Conservation (phyloP, 176 grass and related monocot genomes). For the Pharus latifolius region DNA sequence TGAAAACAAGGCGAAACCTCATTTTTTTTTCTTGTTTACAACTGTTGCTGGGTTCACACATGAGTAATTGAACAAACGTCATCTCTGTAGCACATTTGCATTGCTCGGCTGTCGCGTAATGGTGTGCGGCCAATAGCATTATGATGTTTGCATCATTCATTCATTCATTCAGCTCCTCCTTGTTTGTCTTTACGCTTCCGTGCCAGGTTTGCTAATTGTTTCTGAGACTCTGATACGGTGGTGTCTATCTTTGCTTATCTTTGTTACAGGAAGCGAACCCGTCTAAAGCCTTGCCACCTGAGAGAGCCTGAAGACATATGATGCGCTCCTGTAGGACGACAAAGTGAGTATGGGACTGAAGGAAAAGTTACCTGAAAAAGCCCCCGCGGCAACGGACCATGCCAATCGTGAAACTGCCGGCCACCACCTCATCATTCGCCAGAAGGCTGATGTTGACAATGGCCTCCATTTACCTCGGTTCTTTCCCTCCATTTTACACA, state of each 20-base stretch:
- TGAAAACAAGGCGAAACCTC: background rate
- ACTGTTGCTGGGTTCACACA: background rate
- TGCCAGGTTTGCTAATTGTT: too few species aligned
- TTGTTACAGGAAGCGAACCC: background rate
- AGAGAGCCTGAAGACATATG: background rate
- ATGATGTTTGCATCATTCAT: background rate
- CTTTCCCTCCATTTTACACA: too few species aligned
- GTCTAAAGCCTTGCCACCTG: slow-evolving; percentile 14
- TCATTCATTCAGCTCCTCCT: background rate
- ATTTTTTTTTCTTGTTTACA: background rate
- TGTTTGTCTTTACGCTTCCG: background rate
- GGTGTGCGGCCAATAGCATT: background rate
- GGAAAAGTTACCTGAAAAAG: too few species aligned
- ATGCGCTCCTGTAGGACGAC: too few species aligned
- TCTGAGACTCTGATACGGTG: too few species aligned
- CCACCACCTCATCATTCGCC: too few species aligned
- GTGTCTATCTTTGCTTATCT: background rate
- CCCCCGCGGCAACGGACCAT: too few species aligned
- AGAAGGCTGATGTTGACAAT: too few species aligned
- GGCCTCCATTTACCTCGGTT: too few species aligned
- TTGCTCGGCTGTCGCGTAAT: background rate
- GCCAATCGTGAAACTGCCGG: too few species aligned
- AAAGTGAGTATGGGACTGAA: too few species aligned
- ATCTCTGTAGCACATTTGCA: slow-evolving; percentile 11
- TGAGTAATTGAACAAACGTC: background rate